These are phyloP conservation scores for Epichloe uncinata DNA, from an alignment of 2,329 filamentous ascomycete species.

Conservation along the genomic window DNA sequence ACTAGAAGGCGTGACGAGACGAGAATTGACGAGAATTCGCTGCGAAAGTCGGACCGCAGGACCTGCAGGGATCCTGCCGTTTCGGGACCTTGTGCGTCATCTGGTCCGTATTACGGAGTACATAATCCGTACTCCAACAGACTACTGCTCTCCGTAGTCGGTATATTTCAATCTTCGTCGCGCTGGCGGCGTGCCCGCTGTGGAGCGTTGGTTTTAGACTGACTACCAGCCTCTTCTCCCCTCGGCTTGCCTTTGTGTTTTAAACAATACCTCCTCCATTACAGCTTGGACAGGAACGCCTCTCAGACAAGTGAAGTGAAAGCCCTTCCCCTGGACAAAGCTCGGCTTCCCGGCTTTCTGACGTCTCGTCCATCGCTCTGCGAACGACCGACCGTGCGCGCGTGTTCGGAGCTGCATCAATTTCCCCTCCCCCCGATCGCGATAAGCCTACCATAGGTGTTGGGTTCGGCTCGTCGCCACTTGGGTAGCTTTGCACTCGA, in stretches of 20 bases:
- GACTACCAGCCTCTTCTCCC: neutral
- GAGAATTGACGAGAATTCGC: neutral
- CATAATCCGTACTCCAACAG: no score
- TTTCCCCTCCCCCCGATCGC: neutral
- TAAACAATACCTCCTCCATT: no score
- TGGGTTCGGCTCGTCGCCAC: neutral
- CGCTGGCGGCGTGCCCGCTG: neutral
- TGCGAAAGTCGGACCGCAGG: neutral
- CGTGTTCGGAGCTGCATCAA: neutral
- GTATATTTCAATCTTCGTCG: neutral
- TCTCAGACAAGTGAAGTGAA: no score
- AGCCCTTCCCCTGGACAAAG: neutral
- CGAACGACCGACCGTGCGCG: neutral
- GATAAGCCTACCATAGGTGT: neutral
- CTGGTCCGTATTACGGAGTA: no score
- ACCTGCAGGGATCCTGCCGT: constrained; percentile 5
- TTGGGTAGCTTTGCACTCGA: neutral
- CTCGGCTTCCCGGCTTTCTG: neutral
- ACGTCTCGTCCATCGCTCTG: neutral
- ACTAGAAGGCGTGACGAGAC: neutral
- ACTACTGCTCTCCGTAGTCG: no score
- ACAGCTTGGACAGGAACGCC: no score
- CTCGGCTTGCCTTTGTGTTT: neutral
- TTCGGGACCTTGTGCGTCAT: neutral
- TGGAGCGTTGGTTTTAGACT: neutral